Evolutionary conservation across 2,329 filamentous ascomycete species (phyloP).

Genomic region (Dothideomycetes sp.): DNA sequence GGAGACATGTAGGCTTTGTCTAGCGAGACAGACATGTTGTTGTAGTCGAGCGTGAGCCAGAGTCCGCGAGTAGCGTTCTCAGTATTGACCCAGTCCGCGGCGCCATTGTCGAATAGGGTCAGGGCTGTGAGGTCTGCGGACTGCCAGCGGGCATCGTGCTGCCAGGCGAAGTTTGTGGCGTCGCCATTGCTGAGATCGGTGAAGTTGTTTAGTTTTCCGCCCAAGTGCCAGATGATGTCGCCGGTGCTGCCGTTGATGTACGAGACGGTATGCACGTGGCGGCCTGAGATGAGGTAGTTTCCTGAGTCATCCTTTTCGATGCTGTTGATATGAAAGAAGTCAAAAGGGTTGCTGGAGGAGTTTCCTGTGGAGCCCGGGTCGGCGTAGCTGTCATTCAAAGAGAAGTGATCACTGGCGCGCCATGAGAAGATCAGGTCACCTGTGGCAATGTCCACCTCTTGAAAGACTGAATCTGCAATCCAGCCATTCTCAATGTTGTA

Average conservation of each 20-base stretch:
- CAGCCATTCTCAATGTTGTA: slow-evolving; percentile 22
- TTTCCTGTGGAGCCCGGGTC: slow-evolving; percentile 29
- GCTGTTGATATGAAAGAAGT: slow-evolving; percentile 44
- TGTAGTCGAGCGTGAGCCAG: slow-evolving; percentile 14
- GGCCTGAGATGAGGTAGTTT: slow-evolving; percentile 38
- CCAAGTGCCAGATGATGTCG: slow-evolving; percentile 40
- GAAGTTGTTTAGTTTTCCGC: slow-evolving; percentile 35
- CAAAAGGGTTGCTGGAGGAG: slow-evolving; percentile 22
- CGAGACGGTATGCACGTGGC: slow-evolving; percentile 31
- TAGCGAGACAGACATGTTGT: slow-evolving; percentile 18
- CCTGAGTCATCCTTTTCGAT: slow-evolving; percentile 37
- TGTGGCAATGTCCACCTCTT: slow-evolving; percentile 32
- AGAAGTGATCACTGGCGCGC: slow-evolving; percentile 26
- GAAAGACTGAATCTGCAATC: slow-evolving; percentile 33
- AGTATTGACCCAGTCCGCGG: slow-evolving; percentile 9
- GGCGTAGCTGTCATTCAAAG: slow-evolving; percentile 18
- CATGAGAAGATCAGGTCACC: slow-evolving; percentile 29
- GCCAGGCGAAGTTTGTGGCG: slow-evolving; percentile 39
- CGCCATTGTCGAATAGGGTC: slow-evolving; percentile 14
- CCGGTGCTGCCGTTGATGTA: slow-evolving; percentile 34
- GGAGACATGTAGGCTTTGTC: slow-evolving; percentile 16
- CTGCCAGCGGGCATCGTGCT: slow-evolving; percentile 41
- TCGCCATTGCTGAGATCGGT: slow-evolving; percentile 28
- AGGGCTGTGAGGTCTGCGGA: slow-evolving; percentile 8
- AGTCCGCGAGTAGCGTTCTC: slow-evolving; percentile 8